Percentiles rank a stretch among this genome's conserved stretches.
phyloP scores from a whole-genome alignment of 116 monocot species.

The Iris pallida region DNA sequence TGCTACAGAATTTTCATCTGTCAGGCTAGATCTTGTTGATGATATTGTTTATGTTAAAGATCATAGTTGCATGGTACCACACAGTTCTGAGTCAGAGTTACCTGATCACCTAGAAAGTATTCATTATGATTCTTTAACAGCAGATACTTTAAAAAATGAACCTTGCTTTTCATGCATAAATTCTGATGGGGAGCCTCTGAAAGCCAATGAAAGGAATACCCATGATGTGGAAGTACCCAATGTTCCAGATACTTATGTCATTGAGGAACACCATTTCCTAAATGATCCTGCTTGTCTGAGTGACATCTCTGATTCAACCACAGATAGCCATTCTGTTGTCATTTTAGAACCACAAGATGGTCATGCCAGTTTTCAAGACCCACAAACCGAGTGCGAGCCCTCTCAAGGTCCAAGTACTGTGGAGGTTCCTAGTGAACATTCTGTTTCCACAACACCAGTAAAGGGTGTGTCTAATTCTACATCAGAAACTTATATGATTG shows the following conservation, averaged over 20 bases:
- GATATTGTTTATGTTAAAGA: not conserved
- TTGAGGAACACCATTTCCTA: slow-evolving; percentile 7
- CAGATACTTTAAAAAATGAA: slow-evolving; percentile 13
- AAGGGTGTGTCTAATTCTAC: slow-evolving; percentile 12
- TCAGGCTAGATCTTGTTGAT: slow-evolving; percentile 1
- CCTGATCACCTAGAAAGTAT: not conserved
- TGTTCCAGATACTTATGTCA: slow-evolving; percentile 3
- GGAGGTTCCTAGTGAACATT: slow-evolving; percentile 1
- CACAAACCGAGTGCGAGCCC: slow-evolving; percentile 13
- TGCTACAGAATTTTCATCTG: slow-evolving; percentile 2
- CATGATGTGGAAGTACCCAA: slow-evolving; percentile 3
- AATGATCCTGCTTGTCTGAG: slow-evolving; percentile 8
- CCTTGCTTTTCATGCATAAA: slow-evolving; percentile 3
- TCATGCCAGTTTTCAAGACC: too few relatives aligned
- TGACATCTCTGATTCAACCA: slow-evolving; percentile 5
- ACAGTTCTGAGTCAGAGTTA: not conserved
- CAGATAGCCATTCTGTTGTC: slow-evolving; percentile 13
- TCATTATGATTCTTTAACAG: slow-evolving; percentile 3
- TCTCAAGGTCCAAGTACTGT: slow-evolving; percentile 9
- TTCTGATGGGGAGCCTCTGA: slow-evolving; percentile 1
- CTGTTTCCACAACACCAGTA: slow-evolving; percentile 6
- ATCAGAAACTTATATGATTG: slow-evolving; percentile 12
- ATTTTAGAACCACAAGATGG: not conserved
- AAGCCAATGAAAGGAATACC: slow-evolving; percentile 8
- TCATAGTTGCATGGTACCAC: not conserved